These are phyloP conservation scores for Trichosporon inkin DNA, from an alignment of 1,284 basidiomycete genomes.

Conservation along the genomic window DNA sequence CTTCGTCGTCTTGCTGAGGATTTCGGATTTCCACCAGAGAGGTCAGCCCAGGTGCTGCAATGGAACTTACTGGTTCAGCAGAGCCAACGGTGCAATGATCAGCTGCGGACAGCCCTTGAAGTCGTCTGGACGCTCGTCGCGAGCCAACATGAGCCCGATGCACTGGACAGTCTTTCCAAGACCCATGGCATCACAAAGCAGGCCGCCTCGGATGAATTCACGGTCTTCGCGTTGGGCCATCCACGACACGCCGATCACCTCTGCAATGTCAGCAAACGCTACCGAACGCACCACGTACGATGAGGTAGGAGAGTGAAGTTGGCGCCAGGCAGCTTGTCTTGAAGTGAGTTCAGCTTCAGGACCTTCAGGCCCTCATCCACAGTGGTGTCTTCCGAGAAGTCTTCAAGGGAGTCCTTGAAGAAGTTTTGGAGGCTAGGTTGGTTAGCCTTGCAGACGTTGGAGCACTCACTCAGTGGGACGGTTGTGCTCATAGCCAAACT, in stretches of 20 bases:
- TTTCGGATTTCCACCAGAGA: constrained; percentile 49
- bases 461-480: constrained; percentile 24
- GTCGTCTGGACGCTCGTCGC: constrained; percentile 40
- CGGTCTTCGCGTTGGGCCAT: constrained; percentile 46
- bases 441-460: not conserved
- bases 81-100: constrained; percentile 50
- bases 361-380: constrained; percentile 33
- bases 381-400: constrained; percentile 37
- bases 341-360: constrained; percentile 26
- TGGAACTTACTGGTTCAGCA: constrained; percentile 43
- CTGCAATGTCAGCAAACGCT: constrained; percentile 8
- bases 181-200: constrained; percentile 44
- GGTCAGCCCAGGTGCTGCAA: not conserved
- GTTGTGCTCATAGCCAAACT: constrained; percentile 3
- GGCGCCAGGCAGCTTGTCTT: constrained; percentile 30
- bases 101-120: constrained; percentile 45
- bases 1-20: constrained; percentile 44
- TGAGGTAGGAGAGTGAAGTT: constrained; percentile 45
- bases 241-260: constrained; percentile 47
- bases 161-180: constrained; percentile 51
- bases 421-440: constrained; percentile 32
- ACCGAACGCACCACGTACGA: constrained; percentile 25
- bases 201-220: constrained; percentile 38
- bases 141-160: constrained; percentile 43
- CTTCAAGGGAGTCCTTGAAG: constrained; percentile 34